Evolutionary conservation across 257 asterid species (phyloP).

Genomic region (Primulina eburnea): DNA sequence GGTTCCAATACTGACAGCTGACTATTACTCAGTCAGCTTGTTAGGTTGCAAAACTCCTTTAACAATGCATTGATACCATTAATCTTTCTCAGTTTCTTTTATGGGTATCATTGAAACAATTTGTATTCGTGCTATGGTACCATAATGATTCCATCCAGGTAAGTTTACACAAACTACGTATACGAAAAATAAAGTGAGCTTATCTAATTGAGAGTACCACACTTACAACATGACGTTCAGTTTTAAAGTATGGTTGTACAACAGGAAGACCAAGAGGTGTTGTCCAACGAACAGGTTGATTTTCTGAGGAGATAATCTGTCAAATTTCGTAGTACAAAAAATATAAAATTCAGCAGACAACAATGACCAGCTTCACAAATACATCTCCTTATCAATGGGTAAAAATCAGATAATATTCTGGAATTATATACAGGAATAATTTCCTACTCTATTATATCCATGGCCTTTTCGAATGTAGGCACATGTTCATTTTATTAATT

Average conservation of each 20-base stretch:
- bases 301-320: constrained; percentile 86
- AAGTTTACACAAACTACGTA: neutral
- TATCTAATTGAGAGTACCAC: constrained; percentile 1
- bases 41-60: neutral
- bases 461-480: too few species aligned
- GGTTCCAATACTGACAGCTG: neutral
- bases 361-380: too few species aligned
- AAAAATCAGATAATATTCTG: neutral
- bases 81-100: neutral
- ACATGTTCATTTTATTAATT: too few species aligned
- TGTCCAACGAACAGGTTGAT: constrained; percentile 83
- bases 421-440: too few species aligned
- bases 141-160: constrained; percentile 6
- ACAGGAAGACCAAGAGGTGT: constrained; percentile 99
- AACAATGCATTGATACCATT: neutral
- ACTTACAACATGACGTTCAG: constrained; percentile 77
- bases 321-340: constrained; percentile 17
- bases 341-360: neutral
- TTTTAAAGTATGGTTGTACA: constrained; percentile 88
- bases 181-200: constrained; percentile 7
- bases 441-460: too few species aligned
- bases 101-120: neutral
- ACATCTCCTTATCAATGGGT: neutral
- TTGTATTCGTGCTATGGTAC: neutral
- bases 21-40: neutral